Base-by-base conservation (phyloP, 768 basidiomycete genomes). In the Termitomyces sp. region DNA sequence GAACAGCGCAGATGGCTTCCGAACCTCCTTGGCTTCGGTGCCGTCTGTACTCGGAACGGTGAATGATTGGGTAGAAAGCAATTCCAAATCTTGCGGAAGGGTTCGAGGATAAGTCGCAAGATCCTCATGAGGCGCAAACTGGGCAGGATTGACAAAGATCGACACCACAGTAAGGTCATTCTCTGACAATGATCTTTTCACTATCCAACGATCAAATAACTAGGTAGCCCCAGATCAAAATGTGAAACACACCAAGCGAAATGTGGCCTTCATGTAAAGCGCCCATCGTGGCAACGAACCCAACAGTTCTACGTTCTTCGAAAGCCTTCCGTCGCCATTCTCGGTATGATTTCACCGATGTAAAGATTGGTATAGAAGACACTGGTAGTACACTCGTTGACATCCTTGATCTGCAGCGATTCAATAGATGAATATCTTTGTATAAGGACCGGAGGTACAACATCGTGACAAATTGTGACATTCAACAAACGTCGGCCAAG, bases 271-370 rank as follows among this genome's bases (percentile, higher is more conserved):
- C 84, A 67, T 99, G 97, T 42, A 99, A 72, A 2, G 96, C 96
- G 21, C 96, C 96, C 96, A 98, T 98, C 11, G 97, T 99, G 0
- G 97, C 83, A n/a, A 99, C 93, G 56, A 90, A 91, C 0, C 97
- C 97, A 5, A 99, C 92, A 1, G 83, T 78, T 65, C 84, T 80
- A 30, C 74, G 72, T 44, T 75, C 70, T 0, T 77, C 74, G 56
- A 81, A 82, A 0, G 84, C 90, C 32, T 71, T 70, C 47, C 75
- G 69, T 24, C 96, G 74, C 96, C 97, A 99, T 74, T 73, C 69
- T 38, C 90, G 77, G 63, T 81, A 87, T 0, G 77, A 70, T 5
- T 77, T 66, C 24, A 93, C 75, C 0, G 86, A 82, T 9, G 75
- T 80, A 59, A 92, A 79, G 66, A 74, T 68, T 0, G 75, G 78